A percentile compares a stretch with the other conserved stretches of the same genome.
Evolutionary conservation across 2,329 filamentous ascomycete genomes (phyloP).

Genomic region (Pyricularia sp.): DNA sequence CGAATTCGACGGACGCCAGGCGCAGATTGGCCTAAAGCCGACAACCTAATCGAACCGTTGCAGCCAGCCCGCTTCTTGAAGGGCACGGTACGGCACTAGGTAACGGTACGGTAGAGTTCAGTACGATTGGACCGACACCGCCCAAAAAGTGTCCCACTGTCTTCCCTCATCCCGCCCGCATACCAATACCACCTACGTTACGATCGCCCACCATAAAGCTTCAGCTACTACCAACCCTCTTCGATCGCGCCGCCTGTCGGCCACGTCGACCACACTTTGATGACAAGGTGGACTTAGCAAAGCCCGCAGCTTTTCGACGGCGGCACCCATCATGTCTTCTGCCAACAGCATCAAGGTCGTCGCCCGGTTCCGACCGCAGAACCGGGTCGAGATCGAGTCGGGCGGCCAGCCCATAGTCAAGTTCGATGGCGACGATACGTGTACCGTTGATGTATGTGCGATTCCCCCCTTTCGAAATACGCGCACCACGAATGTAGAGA

Average conservation of each 20-base stretch:
- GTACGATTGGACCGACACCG: neutral
- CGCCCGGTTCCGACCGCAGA: conserved; percentile 94
- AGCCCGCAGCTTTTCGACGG: conserved; percentile 15
- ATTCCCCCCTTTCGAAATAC: neutral
- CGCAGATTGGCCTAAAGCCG: neutral
- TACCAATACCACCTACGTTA: neutral
- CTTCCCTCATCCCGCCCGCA: neutral
- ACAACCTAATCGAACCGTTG: neutral
- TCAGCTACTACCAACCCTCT: neutral
- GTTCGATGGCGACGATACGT: conserved; percentile 85
- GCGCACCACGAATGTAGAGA: neutral
- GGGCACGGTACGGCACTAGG: neutral
- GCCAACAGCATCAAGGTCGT: conserved; percentile 76
- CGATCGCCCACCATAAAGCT: neutral
- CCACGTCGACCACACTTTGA: conserved; percentile 8
- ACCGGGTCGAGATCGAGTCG: conserved; percentile 82
- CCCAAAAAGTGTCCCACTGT: neutral
- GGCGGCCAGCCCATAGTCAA: conserved; percentile 86
- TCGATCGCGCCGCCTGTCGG: conserved; percentile 4
- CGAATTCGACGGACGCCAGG: neutral
- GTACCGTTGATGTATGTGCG: conserved; percentile 65
- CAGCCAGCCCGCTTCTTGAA: neutral
- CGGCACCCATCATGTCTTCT: conserved; percentile 40
- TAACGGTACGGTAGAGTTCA: neutral
- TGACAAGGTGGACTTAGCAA: conserved; percentile 13